Percentiles rank a stretch among this genome's conserved stretches.
Conservation (phyloP, 805 yeast genomes). For the Brettanomyces custersianus region DNA sequence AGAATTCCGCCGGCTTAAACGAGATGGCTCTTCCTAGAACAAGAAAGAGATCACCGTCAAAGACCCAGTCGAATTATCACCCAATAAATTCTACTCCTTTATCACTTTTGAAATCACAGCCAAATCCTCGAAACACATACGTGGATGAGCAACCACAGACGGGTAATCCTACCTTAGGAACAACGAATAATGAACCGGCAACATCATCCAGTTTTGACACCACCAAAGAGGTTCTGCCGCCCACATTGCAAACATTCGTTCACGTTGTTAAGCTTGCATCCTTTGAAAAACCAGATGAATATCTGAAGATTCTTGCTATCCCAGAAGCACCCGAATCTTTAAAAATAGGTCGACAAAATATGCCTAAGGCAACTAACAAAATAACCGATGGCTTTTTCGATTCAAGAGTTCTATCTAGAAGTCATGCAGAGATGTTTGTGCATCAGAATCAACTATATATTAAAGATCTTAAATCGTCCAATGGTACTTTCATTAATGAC, state of each 20-base stretch:
- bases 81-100: constrained; percentile 16
- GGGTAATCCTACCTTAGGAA: too few species aligned
- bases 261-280: constrained; percentile 68
- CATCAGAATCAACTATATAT: constrained; percentile 57
- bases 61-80: constrained; percentile 24
- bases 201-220: too few species aligned
- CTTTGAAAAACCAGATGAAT: constrained; percentile 60
- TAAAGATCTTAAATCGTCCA: constrained; percentile 81
- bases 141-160: too few species aligned
- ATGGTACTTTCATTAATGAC: constrained; percentile 89
- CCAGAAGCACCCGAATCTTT: constrained; percentile 78
- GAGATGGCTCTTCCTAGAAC: too few species aligned
- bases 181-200: too few species aligned
- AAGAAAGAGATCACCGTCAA: constrained; percentile 26
- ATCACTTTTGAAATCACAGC: constrained; percentile 5
- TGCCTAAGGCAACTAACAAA: constrained; percentile 46
- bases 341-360: constrained; percentile 85
- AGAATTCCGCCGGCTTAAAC: too few species aligned
- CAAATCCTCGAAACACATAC: too few species aligned
- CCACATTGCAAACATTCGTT: constrained; percentile 29
- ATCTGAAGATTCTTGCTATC: constrained; percentile 62
- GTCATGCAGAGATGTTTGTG: constrained; percentile 85
- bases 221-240: too few species aligned
- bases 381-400: constrained; percentile 89
- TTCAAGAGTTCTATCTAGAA: constrained; percentile 84